Conservation (phyloP, 352 stramenopile species). For the Phytopythium sindhum region DNA sequence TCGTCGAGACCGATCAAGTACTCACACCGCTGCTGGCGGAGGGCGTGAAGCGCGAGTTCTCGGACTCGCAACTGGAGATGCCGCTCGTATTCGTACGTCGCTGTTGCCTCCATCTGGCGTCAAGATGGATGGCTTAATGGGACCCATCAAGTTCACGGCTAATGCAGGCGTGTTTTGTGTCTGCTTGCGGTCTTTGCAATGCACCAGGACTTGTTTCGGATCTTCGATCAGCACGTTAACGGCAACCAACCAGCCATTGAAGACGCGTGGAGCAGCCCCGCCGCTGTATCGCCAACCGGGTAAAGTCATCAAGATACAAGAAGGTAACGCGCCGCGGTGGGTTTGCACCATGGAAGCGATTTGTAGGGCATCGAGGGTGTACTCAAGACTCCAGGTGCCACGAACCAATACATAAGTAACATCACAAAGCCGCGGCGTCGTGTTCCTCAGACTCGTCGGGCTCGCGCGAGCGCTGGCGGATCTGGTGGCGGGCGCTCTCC, state of each 20-base stretch:
- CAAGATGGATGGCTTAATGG: background rate
- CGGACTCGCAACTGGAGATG: slow-evolving; percentile 27
- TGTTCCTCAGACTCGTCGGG: slow-evolving; percentile 4
- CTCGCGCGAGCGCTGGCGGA: slow-evolving; percentile 7
- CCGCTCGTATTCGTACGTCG: background rate
- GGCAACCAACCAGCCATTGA: slow-evolving; percentile 1
- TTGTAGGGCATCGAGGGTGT: background rate
- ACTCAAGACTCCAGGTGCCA: background rate
- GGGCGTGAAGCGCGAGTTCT: slow-evolving; percentile 38
- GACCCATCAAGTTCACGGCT: background rate
- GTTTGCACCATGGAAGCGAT: background rate
- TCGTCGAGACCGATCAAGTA: slow-evolving; percentile 63
- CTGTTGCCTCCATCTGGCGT: background rate
- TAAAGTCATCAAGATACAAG: background rate
- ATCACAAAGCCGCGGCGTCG: background rate
- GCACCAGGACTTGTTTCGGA: slow-evolving; percentile 4
- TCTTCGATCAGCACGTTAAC: slow-evolving; percentile 3
- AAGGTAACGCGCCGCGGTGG: background rate
- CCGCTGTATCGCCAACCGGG: background rate
- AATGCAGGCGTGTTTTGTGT: background rate
- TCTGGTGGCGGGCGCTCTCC: background rate
- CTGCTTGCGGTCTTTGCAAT: background rate
- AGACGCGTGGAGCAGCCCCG: slow-evolving; percentile 4
- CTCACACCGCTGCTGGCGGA: slow-evolving; percentile 58
- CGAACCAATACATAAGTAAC: background rate